phyloP scores from a whole-genome alignment of 2,329 filamentous ascomycete genomes.

The Phaeosphaeriaceae sp. region DNA sequence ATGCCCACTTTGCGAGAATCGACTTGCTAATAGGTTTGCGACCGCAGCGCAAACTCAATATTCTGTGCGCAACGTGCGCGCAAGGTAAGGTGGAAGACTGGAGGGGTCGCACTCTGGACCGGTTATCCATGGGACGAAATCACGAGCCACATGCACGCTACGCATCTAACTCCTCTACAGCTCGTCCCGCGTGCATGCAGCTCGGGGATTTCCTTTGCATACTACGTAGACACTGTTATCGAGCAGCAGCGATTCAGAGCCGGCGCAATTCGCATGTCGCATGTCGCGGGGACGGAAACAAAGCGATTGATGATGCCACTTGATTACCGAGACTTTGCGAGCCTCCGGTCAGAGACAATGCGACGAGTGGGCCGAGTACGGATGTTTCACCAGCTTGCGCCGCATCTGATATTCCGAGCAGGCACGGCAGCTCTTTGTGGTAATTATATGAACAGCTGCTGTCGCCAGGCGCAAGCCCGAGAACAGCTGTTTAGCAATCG shows the following conservation, averaged over 20 bases:
- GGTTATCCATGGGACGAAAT: conserved; percentile 33
- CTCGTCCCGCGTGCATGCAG: conserved; percentile 40
- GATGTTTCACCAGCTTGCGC: neutral
- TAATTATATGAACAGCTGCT: neutral
- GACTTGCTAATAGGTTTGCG: conserved; percentile 27
- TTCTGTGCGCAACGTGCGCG: conserved; percentile 39
- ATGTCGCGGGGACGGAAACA: neutral
- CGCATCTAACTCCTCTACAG: conserved; percentile 34
- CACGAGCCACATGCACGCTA: conserved; percentile 38
- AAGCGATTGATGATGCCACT: conserved; percentile 3
- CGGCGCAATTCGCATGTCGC: neutral
- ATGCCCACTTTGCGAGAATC: conserved; percentile 23
- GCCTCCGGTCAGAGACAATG: neutral
- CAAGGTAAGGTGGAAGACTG: conserved; percentile 30
- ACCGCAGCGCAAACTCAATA: conserved; percentile 22
- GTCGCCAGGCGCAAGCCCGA: conserved; percentile 12
- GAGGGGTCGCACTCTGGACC: conserved; percentile 29
- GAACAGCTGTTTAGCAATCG: conserved; percentile 36
- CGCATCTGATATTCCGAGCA: conserved; percentile 1
- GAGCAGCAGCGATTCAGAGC: neutral
- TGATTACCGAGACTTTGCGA: neutral
- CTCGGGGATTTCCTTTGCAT: conserved; percentile 17
- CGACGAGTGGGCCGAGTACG: neutral
- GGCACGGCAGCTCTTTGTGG: neutral
- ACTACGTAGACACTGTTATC: neutral